A percentile compares a stretch with the other conserved stretches of the same genome.
Evolutionary conservation across 768 basidiomycete species (phyloP).

Genomic region (Pleurotus sapidus): DNA sequence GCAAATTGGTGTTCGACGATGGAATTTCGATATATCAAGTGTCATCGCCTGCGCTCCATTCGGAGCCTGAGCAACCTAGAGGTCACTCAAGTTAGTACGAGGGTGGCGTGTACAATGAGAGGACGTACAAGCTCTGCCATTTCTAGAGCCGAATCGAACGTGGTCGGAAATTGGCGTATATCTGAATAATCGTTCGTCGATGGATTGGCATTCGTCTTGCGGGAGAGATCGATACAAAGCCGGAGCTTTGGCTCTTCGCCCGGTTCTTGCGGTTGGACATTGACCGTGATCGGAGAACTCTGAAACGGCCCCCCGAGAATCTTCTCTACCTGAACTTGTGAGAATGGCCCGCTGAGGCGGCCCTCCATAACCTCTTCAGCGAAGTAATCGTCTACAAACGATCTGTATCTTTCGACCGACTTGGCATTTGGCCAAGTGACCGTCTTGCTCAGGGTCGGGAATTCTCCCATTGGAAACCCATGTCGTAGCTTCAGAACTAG

Average conservation of each 20-base stretch:
- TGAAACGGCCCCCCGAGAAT: constrained; percentile 21
- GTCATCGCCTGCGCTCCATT: constrained; percentile 27
- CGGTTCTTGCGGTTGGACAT: constrained; percentile 11
- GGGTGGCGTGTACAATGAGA: constrained; percentile 10
- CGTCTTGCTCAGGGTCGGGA: background rate
- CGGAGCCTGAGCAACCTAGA: constrained; percentile 28
- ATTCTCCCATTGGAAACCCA: background rate
- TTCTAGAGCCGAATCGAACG: constrained; percentile 16
- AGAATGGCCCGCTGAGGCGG: constrained; percentile 17
- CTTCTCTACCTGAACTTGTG: constrained; percentile 14
- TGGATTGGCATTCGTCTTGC: constrained; percentile 9
- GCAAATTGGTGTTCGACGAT: constrained; percentile 27
- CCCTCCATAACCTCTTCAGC: constrained; percentile 5
- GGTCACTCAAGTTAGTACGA: background rate
- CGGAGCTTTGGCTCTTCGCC: constrained; percentile 18
- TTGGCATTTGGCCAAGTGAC: constrained; percentile 18
- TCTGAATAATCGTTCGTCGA: constrained; percentile 21
- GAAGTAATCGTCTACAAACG: constrained; percentile 13
- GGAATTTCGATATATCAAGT: constrained; percentile 30
- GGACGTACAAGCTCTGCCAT: constrained; percentile 14
- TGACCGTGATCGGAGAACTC: constrained; percentile 15
- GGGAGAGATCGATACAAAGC: constrained; percentile 16
- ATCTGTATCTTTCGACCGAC: constrained; percentile 3
- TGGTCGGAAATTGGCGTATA: constrained; percentile 19
- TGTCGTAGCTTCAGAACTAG: background rate